These are phyloP conservation scores for Raphanus sativus DNA, from an alignment of 345 rosid species.

Conservation along the genomic window DNA sequence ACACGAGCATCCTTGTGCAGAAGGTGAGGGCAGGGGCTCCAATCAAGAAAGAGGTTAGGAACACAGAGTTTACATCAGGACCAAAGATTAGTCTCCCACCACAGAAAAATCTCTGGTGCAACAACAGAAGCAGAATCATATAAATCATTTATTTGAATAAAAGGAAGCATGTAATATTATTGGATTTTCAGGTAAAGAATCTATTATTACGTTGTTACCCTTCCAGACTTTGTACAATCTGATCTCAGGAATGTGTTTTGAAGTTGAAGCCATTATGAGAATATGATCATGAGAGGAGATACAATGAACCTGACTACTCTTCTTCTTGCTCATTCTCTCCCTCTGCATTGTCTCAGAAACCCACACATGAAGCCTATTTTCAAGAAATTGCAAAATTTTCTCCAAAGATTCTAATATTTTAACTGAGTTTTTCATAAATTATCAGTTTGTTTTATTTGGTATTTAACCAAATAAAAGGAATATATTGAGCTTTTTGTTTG, in stretches of 20 bases:
- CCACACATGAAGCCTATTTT: slow-evolving; percentile 23
- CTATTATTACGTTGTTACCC: slow-evolving; percentile 80
- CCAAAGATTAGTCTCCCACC: slow-evolving; percentile 88
- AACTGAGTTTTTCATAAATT: neutral
- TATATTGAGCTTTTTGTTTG: slow-evolving; percentile 17
- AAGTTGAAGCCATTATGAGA: slow-evolving; percentile 39
- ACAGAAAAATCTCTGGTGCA: slow-evolving; percentile 66
- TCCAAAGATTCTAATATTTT: neutral
- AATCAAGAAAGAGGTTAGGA: slow-evolving; percentile 62
- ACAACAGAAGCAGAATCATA: neutral
- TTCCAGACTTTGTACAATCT: slow-evolving; percentile 84
- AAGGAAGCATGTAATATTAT: neutral
- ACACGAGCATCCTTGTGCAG: slow-evolving; percentile 65
- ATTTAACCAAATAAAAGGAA: slow-evolving; percentile 17
- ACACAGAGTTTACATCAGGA: slow-evolving; percentile 74
- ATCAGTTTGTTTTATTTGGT: neutral
- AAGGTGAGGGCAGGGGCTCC: slow-evolving; percentile 69
- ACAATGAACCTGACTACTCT: slow-evolving; percentile 38
- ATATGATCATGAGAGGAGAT: slow-evolving; percentile 33
- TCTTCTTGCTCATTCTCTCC: slow-evolving; percentile 40
- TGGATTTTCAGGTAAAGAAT: neutral
- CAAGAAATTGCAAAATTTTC: neutral
- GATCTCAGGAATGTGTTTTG: slow-evolving; percentile 34
- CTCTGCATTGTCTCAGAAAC: slow-evolving; percentile 31
- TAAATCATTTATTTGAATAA: neutral